Percentiles rank a stretch among this genome's conserved stretches.
phyloP scores from a whole-genome alignment of 257 asterid species.

The Solanum dulcamara region DNA sequence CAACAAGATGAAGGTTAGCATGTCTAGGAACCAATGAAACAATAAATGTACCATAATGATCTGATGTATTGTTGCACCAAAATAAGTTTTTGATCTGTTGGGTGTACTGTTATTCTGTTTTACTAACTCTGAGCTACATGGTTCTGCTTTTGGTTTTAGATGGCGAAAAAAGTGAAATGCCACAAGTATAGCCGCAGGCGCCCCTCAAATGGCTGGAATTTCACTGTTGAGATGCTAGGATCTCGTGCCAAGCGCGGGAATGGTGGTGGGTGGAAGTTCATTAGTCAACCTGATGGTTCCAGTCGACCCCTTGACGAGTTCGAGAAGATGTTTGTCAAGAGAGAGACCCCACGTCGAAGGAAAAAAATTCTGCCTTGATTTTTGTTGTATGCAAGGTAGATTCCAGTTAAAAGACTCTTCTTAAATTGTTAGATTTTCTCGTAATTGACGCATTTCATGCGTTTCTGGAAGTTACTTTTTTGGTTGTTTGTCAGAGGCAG shows the following conservation, averaged over 20 bases:
- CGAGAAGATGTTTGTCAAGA: constrained; percentile 73
- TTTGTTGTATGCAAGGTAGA: neutral
- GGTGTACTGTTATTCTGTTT: neutral
- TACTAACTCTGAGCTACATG: neutral
- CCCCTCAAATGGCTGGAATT: constrained; percentile 84
- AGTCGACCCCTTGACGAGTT: constrained; percentile 66
- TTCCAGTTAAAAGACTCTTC: neutral
- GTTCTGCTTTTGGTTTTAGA: constrained; percentile 19
- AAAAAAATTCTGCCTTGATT: constrained; percentile 55
- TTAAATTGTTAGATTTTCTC: neutral
- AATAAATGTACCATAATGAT: neutral
- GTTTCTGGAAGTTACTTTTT: neutral
- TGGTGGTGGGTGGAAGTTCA: constrained; percentile 86
- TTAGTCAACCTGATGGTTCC: constrained; percentile 84
- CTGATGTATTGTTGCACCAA: neutral
- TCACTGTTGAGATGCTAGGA: constrained; percentile 85
- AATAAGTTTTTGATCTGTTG: neutral
- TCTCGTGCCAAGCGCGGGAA: constrained; percentile 60
- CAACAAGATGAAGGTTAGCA: constrained; percentile 73
- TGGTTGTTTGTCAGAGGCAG: neutral
- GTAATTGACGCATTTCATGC: neutral
- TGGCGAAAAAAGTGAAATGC: constrained; percentile 57
- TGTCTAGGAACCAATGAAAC: neutral
- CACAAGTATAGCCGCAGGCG: constrained; percentile 91
- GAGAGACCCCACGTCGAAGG: constrained; percentile 85